phyloP scores from a whole-genome alignment of 441 rosid genomes.

The Pelargonium citronellum region DNA sequence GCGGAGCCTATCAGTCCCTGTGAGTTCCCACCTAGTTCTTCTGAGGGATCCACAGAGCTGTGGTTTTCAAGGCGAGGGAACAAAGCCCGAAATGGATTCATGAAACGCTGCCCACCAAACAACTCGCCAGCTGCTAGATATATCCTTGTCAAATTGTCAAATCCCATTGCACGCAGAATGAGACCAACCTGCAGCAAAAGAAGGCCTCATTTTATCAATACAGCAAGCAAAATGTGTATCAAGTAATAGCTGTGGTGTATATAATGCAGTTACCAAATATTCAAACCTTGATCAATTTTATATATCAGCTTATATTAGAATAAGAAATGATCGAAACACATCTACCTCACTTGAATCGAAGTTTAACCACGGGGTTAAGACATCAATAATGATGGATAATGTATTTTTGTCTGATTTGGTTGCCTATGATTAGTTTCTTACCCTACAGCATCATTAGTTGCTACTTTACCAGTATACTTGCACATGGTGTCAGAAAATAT shows the following conservation, averaged over 20 bases:
- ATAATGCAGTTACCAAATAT: neutral
- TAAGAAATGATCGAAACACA: neutral
- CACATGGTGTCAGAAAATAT: too few species aligned
- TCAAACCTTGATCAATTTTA: neutral
- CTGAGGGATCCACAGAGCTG: conserved; percentile 72
- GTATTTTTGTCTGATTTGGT: neutral
- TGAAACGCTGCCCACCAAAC: conserved; percentile 85
- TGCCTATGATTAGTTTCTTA: too few species aligned
- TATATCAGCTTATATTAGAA: neutral
- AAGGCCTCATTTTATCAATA: conserved; percentile 4
- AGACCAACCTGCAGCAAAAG: conserved; percentile 73
- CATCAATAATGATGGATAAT: neutral
- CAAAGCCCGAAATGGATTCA: conserved; percentile 70
- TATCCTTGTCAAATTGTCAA: conserved; percentile 78
- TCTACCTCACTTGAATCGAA: neutral
- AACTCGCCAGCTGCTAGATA: conserved; percentile 92
- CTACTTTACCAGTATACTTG: too few species aligned
- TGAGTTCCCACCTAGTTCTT: conserved; percentile 57
- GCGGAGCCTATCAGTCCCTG: conserved; percentile 91
- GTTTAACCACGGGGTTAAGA: neutral
- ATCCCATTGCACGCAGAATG: conserved; percentile 75
- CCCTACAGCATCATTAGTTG: too few species aligned
- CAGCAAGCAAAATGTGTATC: neutral
- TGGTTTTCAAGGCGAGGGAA: conserved; percentile 93
- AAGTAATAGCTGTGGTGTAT: neutral